Evolutionary conservation across 805 yeast genomes (phyloP).

Genomic region (Starmerella khaoyaiensis): DNA sequence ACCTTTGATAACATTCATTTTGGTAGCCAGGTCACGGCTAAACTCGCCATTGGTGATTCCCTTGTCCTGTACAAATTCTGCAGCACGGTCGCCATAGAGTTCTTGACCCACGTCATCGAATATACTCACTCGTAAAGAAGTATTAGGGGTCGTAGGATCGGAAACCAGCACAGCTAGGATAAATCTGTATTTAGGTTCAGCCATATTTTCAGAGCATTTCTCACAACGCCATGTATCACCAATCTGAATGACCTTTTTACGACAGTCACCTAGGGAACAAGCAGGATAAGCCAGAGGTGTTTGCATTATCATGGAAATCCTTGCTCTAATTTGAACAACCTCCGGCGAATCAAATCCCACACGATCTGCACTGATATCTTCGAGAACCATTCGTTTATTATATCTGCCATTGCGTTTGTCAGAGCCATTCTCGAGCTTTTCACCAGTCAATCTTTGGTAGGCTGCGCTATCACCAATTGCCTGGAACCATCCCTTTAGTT

Average conservation of each 20-base stretch:
- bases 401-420: slow-evolving; percentile 14
- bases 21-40: slow-evolving; percentile 32
- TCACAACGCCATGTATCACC: slow-evolving; percentile 84
- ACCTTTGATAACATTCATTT: slow-evolving; percentile 43
- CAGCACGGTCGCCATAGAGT: slow-evolving; percentile 54
- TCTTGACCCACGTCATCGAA: slow-evolving; percentile 74
- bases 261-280: slow-evolving; percentile 63
- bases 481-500: slow-evolving; percentile 91
- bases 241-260: slow-evolving; percentile 67
- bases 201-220: slow-evolving; percentile 61
- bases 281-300: slow-evolving; percentile 85
- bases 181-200: slow-evolving; percentile 65
- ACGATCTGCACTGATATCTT: slow-evolving; percentile 51
- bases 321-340: slow-evolving; percentile 61
- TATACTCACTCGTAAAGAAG: slow-evolving; percentile 57
- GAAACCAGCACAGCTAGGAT: slow-evolving; percentile 62
- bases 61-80: slow-evolving; percentile 34
- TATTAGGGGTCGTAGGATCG: slow-evolving; percentile 48
- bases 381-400: slow-evolving; percentile 46
- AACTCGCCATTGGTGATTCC: slow-evolving; percentile 27
- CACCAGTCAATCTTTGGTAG: no score
- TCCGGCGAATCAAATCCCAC: slow-evolving; percentile 75
- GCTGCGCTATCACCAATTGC: slow-evolving; percentile 44
- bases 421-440: slow-evolving; percentile 14
- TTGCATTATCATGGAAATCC: slow-evolving; percentile 54